A percentile compares a stretch with the other conserved stretches of the same genome.
Conservation (phyloP, 2,329 filamentous ascomycete species). For the Zymoseptoria crescenta region DNA sequence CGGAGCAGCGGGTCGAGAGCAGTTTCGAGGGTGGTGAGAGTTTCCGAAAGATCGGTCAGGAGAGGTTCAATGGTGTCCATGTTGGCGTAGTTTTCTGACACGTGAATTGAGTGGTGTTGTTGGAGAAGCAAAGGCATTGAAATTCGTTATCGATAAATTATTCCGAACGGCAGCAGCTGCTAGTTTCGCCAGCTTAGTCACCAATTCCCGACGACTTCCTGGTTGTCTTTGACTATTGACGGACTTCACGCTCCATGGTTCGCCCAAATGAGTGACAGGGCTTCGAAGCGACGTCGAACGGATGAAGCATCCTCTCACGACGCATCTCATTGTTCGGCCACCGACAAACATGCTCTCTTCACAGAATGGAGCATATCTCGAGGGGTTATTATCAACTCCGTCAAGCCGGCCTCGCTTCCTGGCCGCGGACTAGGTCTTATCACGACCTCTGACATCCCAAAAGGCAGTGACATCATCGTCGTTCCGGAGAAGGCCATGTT, state of each 20-base stretch:
- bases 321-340: not conserved
- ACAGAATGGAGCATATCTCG: constrained; percentile 58
- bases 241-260: not conserved
- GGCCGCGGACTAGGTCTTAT: constrained; percentile 73
- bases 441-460: constrained; percentile 56
- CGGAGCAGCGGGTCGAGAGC: constrained; percentile 65
- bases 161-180: not conserved
- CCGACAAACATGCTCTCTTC: constrained; percentile 46
- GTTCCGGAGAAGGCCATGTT: constrained; percentile 59
- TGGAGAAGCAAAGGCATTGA: constrained; percentile 1
- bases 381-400: constrained; percentile 60
- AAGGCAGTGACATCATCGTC: constrained; percentile 54
- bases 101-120: not conserved
- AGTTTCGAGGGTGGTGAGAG: constrained; percentile 70
- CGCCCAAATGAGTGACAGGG: not conserved
- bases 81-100: not conserved
- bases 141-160: not conserved
- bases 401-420: constrained; percentile 59
- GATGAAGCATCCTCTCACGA: not conserved
- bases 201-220: not conserved
- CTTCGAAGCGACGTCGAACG: not conserved
- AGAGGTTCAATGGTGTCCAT: constrained; percentile 59
- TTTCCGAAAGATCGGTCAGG: constrained; percentile 59
- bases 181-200: not conserved
- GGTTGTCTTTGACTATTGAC: not conserved